Percentiles rank a stretch among this genome's conserved stretches.
These are phyloP conservation scores for Schwanniomyces pseudopolymorphus DNA, from an alignment of 805 yeast species.

Conservation along the genomic window DNA sequence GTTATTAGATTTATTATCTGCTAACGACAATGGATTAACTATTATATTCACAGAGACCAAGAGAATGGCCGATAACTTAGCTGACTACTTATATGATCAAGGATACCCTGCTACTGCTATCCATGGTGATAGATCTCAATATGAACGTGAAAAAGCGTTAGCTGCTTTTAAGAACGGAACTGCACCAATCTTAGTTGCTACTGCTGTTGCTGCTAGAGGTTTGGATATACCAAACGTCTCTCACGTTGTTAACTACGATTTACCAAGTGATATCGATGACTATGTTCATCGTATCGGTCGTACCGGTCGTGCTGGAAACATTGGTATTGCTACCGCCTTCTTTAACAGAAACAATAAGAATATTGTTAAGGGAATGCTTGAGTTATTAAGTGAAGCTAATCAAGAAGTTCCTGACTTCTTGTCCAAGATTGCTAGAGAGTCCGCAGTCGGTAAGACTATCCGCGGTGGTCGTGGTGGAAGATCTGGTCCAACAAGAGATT, in stretches of 20 bases:
- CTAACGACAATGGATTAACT: constrained; percentile 81
- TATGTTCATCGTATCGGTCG: constrained; percentile 99
- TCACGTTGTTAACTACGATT: constrained; percentile 95
- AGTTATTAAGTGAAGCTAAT: constrained; percentile 89
- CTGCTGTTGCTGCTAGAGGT: constrained; percentile 99
- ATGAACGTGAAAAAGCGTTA: constrained; percentile 96
- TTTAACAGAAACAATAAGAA: constrained; percentile 94
- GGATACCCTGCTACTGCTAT: constrained; percentile 96
- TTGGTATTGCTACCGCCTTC: constrained; percentile 97
- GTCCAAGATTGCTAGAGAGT: constrained; percentile 76
- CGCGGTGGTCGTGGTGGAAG: constrained; percentile 48
- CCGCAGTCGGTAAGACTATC: constrained; percentile 46
- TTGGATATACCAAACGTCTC: constrained; percentile 98
- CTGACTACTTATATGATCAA: constrained; percentile 86
- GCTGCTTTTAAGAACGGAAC: constrained; percentile 90
- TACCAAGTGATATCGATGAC: constrained; percentile 96
- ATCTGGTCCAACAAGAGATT: constrained; percentile 50
- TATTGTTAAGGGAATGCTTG: constrained; percentile 83
- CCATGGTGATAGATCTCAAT: constrained; percentile 98
- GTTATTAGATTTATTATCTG: constrained; percentile 78
- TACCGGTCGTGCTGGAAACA: constrained; percentile 99
- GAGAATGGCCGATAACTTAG: constrained; percentile 95
- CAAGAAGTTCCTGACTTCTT: constrained; percentile 96
- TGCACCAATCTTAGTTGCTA: constrained; percentile 94
- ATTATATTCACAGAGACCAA: constrained; percentile 96